These are phyloP conservation scores for Sonneratia caseolaris DNA, from an alignment of 345 rosid species.

Conservation along the genomic window DNA sequence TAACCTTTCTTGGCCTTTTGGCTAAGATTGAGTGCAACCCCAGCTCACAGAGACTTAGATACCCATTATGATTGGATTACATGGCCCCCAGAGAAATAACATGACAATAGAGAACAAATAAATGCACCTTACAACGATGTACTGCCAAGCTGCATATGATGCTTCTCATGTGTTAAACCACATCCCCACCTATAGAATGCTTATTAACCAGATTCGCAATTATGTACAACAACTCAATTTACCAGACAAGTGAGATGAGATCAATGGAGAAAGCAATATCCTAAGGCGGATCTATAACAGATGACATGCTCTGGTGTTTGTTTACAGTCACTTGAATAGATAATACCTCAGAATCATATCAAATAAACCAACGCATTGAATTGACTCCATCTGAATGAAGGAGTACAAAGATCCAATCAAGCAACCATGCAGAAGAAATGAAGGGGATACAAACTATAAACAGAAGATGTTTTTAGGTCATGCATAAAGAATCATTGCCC, in stretches of 20 bases:
- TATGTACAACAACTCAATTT: not conserved
- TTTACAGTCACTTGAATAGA: too few relatives aligned
- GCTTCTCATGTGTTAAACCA: not conserved
- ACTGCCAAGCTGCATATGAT: too few relatives aligned
- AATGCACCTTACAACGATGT: not conserved
- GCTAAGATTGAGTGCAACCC: too few relatives aligned
- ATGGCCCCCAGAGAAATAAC: not conserved
- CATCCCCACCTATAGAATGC: not conserved
- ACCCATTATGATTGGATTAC: not conserved
- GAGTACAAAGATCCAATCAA: not conserved
- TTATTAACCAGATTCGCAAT: not conserved
- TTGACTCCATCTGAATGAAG: not conserved
- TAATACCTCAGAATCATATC: not conserved
- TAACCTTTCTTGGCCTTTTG: too few relatives aligned
- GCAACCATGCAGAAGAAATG: too few relatives aligned
- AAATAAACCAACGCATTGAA: not conserved
- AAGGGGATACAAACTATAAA: too few relatives aligned
- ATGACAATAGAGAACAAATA: not conserved
- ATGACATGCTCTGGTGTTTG: too few relatives aligned
- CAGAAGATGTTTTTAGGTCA: too few relatives aligned
- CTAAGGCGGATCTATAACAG: too few relatives aligned
- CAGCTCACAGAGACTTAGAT: too few relatives aligned
- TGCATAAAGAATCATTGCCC: not conserved
- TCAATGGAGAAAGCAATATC: too few relatives aligned
- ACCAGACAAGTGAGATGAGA: not conserved